Percentiles rank a stretch among this genome's conserved stretches.
These are phyloP conservation scores for Fagus crenata DNA, from an alignment of 306 rosid species.

Conservation along the genomic window DNA sequence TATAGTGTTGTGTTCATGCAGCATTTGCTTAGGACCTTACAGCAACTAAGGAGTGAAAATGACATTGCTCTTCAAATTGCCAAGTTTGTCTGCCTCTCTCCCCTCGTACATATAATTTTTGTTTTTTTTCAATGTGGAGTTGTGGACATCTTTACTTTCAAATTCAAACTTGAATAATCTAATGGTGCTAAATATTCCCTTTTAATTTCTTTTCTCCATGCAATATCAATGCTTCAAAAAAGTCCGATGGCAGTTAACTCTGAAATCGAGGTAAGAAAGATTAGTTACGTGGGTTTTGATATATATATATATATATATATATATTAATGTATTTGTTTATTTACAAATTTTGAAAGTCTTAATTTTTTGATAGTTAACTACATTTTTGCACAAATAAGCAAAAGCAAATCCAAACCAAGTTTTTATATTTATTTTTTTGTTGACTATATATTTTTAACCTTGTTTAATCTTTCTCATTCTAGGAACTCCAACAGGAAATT, in stretches of 20 bases:
- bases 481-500: constrained; percentile 82
- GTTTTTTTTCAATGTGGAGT: neutral
- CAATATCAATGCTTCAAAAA: constrained; percentile 11
- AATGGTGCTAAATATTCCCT: neutral
- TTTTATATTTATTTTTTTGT: no score
- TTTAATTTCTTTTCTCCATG: neutral
- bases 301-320: no score
- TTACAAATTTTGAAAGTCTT: no score
- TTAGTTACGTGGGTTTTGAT: neutral
- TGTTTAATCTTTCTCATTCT: neutral
- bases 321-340: no score
- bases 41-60: constrained; percentile 45
- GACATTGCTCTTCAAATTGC: constrained; percentile 51
- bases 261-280: constrained; percentile 41
- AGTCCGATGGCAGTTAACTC: constrained; percentile 43
- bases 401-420: no score
- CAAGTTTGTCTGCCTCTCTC: constrained; percentile 30
- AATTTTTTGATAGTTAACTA: no score
- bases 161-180: neutral
- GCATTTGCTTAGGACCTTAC: constrained; percentile 47
- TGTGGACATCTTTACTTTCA: no score
- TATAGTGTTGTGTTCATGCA: constrained; percentile 24
- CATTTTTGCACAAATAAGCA: no score
- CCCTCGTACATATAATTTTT: neutral
- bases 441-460: neutral